These are phyloP conservation scores for Spatholobus suberectus DNA, from an alignment of 306 rosid genomes.

Conservation along the genomic window DNA sequence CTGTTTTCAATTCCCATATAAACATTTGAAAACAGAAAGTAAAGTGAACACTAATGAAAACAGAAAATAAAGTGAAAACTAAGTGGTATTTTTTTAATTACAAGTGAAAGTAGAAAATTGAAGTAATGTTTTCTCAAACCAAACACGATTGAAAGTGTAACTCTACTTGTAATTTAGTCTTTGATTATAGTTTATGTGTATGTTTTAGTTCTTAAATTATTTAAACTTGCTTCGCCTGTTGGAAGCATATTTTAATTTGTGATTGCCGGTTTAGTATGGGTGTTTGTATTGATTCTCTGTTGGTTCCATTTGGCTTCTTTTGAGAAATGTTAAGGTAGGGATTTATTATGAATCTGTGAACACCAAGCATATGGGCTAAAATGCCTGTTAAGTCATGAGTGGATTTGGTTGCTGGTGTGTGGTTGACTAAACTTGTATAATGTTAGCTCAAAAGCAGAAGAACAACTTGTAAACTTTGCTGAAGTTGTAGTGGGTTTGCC, in stretches of 20 bases:
- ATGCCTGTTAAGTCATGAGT: neutral
- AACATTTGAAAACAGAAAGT: neutral
- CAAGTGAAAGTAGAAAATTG: neutral
- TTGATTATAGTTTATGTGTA: neutral
- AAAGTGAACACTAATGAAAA: neutral
- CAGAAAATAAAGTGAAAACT: neutral
- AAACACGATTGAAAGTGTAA: neutral
- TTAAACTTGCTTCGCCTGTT: neutral
- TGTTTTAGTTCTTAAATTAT: no score
- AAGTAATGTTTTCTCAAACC: neutral
- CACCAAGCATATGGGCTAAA: neutral
- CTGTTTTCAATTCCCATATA: neutral
- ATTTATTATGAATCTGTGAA: neutral
- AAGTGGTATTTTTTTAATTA: neutral
- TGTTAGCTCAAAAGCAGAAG: neutral
- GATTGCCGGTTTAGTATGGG: neutral
- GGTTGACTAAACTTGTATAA: neutral
- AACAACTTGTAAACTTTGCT: neutral
- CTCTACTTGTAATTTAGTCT: slow-evolving; percentile 1
- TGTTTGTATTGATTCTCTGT: neutral
- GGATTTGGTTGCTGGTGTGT: neutral
- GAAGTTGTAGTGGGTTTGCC: neutral
- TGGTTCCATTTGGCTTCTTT: neutral
- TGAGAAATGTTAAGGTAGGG: neutral
- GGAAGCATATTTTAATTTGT: neutral